phyloP scores from a whole-genome alignment of 768 basidiomycete genomes.

The Mycena galopus region DNA sequence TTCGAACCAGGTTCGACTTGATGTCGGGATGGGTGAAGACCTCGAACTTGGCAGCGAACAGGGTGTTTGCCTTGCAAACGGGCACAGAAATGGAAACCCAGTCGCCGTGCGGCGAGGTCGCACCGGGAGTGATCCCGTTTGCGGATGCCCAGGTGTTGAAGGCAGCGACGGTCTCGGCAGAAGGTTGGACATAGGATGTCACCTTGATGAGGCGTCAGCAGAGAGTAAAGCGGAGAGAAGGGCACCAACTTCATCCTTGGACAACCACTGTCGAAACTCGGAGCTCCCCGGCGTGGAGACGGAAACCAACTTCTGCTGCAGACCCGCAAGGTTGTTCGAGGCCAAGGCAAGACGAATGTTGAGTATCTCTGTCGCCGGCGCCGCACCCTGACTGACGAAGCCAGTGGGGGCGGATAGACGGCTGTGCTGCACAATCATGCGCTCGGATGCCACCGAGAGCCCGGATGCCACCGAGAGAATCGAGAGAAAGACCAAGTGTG shows the following conservation, averaged over 20 bases:
- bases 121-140: slow-evolving; percentile 14
- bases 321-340: slow-evolving; percentile 22
- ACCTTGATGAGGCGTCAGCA: slow-evolving; percentile 21
- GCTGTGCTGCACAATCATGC: slow-evolving; percentile 23
- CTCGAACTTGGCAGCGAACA: slow-evolving; percentile 28
- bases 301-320: slow-evolving; percentile 17
- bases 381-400: slow-evolving; percentile 22
- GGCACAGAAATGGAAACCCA: slow-evolving; percentile 26
- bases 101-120: slow-evolving; percentile 23
- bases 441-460: slow-evolving; percentile 20
- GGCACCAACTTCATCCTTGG: slow-evolving; percentile 22
- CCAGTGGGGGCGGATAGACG: slow-evolving; percentile 16
- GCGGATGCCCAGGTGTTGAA: slow-evolving; percentile 23
- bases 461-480: slow-evolving; percentile 17
- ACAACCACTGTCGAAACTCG: slow-evolving; percentile 27
- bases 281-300: slow-evolving; percentile 25
- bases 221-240: slow-evolving; percentile 1
- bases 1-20: slow-evolving; percentile 12
- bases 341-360: slow-evolving; percentile 21
- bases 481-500: slow-evolving; percentile 22
- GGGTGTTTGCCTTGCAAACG: slow-evolving; percentile 23
- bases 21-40: slow-evolving; percentile 21
- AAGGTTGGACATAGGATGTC: slow-evolving; percentile 24
- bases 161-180: slow-evolving; percentile 18
- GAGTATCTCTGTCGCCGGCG: slow-evolving; percentile 16